Conservation (phyloP, 768 basidiomycete species). For the Mycena floridula region DNA sequence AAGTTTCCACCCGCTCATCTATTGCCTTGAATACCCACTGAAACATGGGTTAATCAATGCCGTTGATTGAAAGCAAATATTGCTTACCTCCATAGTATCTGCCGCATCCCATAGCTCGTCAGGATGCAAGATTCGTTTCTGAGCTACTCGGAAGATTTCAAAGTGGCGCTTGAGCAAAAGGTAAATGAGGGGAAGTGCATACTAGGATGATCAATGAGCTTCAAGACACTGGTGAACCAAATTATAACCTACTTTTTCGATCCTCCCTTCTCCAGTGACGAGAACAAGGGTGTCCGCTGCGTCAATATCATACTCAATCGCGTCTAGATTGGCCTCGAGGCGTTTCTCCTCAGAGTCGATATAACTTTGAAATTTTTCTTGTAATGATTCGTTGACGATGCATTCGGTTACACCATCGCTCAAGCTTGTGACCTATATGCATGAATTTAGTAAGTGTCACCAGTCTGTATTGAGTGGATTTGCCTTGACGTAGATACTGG, state of each 20-base stretch:
- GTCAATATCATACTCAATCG: conserved; percentile 24
- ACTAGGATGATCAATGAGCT: conserved; percentile 13
- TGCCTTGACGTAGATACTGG: conserved; percentile 11
- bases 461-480: conserved; percentile 13
- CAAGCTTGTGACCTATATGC: conserved; percentile 2
- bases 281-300: conserved; percentile 20
- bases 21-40: conserved; percentile 13
- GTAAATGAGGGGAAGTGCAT: conserved; percentile 27
- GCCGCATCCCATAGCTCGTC: conserved; percentile 20
- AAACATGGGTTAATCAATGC: no score
- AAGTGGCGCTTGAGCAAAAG: conserved; percentile 27
- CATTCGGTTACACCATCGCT: conserved; percentile 8
- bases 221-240: not conserved
- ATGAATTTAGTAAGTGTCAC: conserved; percentile 10
- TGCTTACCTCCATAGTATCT: conserved; percentile 15
- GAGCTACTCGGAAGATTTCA: conserved; percentile 22
- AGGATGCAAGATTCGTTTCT: conserved; percentile 17
- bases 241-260: conserved; percentile 22
- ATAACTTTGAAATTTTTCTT: conserved; percentile 18
- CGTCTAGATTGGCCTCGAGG: conserved; percentile 19
- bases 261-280: conserved; percentile 24
- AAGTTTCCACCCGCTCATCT: conserved; percentile 13
- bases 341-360: conserved; percentile 18
- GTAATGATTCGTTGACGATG: conserved; percentile 13
- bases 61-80: no score